phyloP scores from a whole-genome alignment of 805 yeast species.

The Nakazawaea populi region DNA sequence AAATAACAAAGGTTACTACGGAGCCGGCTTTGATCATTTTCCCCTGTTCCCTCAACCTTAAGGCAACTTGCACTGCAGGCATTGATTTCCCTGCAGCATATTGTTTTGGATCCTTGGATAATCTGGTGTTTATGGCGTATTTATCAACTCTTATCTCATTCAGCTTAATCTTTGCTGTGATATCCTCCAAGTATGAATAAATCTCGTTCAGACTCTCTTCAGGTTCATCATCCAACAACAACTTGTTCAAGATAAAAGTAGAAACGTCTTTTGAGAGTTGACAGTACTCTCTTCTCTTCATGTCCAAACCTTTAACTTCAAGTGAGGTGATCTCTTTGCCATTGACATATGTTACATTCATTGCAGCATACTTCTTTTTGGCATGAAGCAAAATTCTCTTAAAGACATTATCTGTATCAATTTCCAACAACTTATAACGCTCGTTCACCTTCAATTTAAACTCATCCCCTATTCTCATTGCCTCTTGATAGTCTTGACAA shows the following conservation, averaged over 20 bases:
- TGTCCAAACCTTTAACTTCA: conserved; percentile 94
- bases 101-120: conserved; percentile 82
- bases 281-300: conserved; percentile 95
- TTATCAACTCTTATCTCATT: conserved; percentile 62
- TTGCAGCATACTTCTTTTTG: conserved; percentile 97
- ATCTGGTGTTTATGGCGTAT: conserved; percentile 75
- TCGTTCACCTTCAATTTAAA: conserved; percentile 86
- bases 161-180: conserved; percentile 49
- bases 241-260: conserved; percentile 60
- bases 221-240: conserved; percentile 69
- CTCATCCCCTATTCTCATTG: conserved; percentile 75
- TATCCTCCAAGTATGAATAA: conserved; percentile 62
- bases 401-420: conserved; percentile 92
- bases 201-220: conserved; percentile 69
- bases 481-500: conserved; percentile 59
- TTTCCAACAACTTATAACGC: conserved; percentile 79
- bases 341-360: conserved; percentile 46
- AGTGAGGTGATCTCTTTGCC: conserved; percentile 55
- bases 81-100: conserved; percentile 85
- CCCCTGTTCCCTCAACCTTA: conserved; percentile 74
- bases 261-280: conserved; percentile 89
- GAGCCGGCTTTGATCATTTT: conserved; percentile 84
- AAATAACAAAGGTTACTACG: conserved; percentile 82
- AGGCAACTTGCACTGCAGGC: conserved; percentile 82
- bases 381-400: conserved; percentile 79